These are phyloP conservation scores for Jaminaea rosea DNA, from an alignment of 1,284 basidiomycete species.

Conservation along the genomic window DNA sequence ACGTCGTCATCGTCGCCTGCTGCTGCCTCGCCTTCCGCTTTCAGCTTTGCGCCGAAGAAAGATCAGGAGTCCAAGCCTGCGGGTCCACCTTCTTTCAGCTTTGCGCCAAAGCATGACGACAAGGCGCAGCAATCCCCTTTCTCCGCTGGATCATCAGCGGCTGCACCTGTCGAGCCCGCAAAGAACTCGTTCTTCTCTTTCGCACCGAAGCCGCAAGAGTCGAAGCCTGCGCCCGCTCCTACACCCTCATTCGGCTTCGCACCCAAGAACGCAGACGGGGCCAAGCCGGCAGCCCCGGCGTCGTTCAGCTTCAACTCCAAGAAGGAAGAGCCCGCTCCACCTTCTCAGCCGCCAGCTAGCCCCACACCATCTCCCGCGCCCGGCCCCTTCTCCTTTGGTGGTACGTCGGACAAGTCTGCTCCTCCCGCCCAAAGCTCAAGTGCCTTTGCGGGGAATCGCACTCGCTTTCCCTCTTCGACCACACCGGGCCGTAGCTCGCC, in stretches of 20 bases:
- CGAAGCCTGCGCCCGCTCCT: slow-evolving; percentile 1
- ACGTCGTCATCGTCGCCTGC: too few relatives aligned
- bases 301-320: not conserved
- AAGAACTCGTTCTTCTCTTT: slow-evolving; percentile 10
- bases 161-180: slow-evolving; percentile 2
- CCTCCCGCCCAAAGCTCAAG: slow-evolving; percentile 7
- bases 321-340: too few relatives aligned
- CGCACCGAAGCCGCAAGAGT: too few relatives aligned
- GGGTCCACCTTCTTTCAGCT: not conserved
- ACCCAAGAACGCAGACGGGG: slow-evolving; percentile 4
- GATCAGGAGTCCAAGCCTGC: not conserved
- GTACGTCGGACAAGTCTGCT: slow-evolving; percentile 1
- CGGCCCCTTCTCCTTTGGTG: not conserved
- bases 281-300: slow-evolving; percentile 5
- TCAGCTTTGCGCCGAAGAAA: not conserved
- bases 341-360: not conserved
- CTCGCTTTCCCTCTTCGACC: too few relatives aligned
- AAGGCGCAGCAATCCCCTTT: too few relatives aligned
- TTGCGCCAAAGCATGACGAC: not conserved
- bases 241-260: slow-evolving; percentile 6
- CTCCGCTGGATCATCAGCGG: not conserved
- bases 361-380: not conserved
- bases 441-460: too few relatives aligned
- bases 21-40: not conserved
- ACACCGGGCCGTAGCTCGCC: not conserved